Base-by-base conservation (phyloP, 106 monocot species). In the Allium cepa region DNA sequence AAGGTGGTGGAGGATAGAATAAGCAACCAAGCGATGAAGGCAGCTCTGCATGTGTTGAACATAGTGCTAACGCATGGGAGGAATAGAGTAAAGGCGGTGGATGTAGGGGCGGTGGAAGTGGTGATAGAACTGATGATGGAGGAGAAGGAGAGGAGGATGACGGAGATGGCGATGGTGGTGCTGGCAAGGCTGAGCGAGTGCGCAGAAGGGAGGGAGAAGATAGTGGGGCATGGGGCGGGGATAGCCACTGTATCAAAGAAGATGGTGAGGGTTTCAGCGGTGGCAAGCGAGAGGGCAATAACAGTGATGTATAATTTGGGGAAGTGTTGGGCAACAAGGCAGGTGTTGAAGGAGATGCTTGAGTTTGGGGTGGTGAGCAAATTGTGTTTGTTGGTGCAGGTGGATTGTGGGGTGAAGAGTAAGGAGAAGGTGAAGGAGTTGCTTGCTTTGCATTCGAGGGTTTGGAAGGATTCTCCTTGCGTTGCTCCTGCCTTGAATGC, bases 401-500 rank as follows among this genome's bases (percentile, higher is more conserved):
- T 59, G 60, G 78, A 77, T 14, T 73, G 75, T 17, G 80, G 69
- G 62, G 22, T 4, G 50, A 80, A 76, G 74, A 56, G 76, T 1
- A 88, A 72, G 77, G 82, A 79, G 80, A 88, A 67, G 80, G 88
- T 63, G 4, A 78, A 53, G 73, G 82, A 83, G 72, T 71, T 92
- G 12, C 56, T 92, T n/a, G 78, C 69, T 64, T 59, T 92, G 80
- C 85, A 92, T 71, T 59, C 70, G 57, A 82, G 57, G 73, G 67
- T 71, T 55, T 92, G 92, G 92, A 88, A 62, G 66, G 66, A 71
- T 7, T 87, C 92, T 4, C 85, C 84, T 4, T 92, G 92, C 17
- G 49, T 84, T 18, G 28, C 73, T 51, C 66, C 73, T 57, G 78
- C 62, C 7, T 28, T 84, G 11, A 70, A 59, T 50, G 53, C 13